These are phyloP conservation scores for Fusarium sp. DNA, from an alignment of 2,329 filamentous ascomycete species.

Conservation along the genomic window DNA sequence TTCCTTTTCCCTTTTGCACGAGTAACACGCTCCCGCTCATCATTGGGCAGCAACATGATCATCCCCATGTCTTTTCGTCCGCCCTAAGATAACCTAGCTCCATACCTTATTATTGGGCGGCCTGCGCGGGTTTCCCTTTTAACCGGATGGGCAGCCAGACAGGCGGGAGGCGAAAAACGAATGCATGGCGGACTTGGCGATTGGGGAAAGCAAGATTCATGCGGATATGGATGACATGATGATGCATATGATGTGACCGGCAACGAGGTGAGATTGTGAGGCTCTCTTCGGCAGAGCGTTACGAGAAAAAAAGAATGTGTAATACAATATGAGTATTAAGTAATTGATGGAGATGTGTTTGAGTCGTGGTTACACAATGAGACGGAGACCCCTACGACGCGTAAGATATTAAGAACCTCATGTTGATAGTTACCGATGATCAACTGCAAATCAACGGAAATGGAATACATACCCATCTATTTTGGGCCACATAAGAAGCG, in stretches of 20 bases:
- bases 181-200: not conserved
- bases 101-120: not conserved
- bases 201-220: slow-evolving; percentile 20
- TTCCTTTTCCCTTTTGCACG: not conserved
- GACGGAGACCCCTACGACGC: slow-evolving; percentile 3
- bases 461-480: not conserved
- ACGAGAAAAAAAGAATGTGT: slow-evolving; percentile 17
- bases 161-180: slow-evolving; percentile 27
- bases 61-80: slow-evolving; percentile 6
- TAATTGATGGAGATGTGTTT: slow-evolving; percentile 7
- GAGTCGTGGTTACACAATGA: slow-evolving; percentile 12
- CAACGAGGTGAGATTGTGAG: slow-evolving; percentile 13
- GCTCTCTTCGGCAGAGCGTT: slow-evolving; percentile 36
- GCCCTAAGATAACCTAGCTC: too few relatives aligned
- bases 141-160: slow-evolving; percentile 8
- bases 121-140: slow-evolving; percentile 3
- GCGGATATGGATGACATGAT: slow-evolving; percentile 30
- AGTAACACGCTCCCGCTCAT: slow-evolving; percentile 24
- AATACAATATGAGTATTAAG: slow-evolving; percentile 4
- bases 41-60: slow-evolving; percentile 47
- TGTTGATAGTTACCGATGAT: not conserved
- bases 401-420: not conserved
- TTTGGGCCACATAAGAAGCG: not conserved
- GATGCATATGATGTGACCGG: slow-evolving; percentile 28
- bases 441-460: not conserved